Base-by-base conservation (phyloP, 2,329 filamentous ascomycete species). In the Scedosporium aurantiacum region DNA sequence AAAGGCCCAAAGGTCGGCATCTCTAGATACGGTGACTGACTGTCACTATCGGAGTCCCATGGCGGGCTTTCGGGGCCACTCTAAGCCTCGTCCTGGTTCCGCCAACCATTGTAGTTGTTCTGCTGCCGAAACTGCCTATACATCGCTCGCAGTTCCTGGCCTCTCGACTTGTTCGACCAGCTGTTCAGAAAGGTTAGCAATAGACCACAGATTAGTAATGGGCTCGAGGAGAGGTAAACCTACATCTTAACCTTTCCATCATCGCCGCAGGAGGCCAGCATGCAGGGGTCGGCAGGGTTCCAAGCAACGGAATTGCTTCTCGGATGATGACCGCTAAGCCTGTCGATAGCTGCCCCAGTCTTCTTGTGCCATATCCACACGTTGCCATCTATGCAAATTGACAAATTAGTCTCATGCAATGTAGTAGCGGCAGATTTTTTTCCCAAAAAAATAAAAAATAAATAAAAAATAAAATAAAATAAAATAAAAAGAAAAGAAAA, bases 281-380 rank as follows among this genome's bases (percentile, higher is more conserved):
- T 87, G 64, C 83, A 84, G 1, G 90, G 86, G 69, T 97, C 84
- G 10, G 77, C 80, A 1, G 94, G 92, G 68, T 93, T 94, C 93
- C 94, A 99, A 23, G 88, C 82, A 43, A 95, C 89, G 6, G 90
- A 84, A 70, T 97, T 97, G 65, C 94, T 93, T 40, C 91, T 87
- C 12, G 82, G 81, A 5, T 78, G 76, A 67, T 97, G 93, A 0
- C 86, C 92, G 37, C 85, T 81, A 2, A 97, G 77, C 57, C 83
- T 86, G 69, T 91, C 89, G 5, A 99, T 84, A 0, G 88, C 79
- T 5, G 82, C 79, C 5, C 90, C 91, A 41, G 88, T 90, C 62
- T 86, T 87, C 72, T 91, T 94, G 72, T 96, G 90, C 91, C 92
- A 97, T 64, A 99, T 90, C 70, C 91, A 88, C 50, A 97, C 82